phyloP scores from a whole-genome alignment of 2,329 filamentous ascomycete genomes.

The Cercospora sp. region DNA sequence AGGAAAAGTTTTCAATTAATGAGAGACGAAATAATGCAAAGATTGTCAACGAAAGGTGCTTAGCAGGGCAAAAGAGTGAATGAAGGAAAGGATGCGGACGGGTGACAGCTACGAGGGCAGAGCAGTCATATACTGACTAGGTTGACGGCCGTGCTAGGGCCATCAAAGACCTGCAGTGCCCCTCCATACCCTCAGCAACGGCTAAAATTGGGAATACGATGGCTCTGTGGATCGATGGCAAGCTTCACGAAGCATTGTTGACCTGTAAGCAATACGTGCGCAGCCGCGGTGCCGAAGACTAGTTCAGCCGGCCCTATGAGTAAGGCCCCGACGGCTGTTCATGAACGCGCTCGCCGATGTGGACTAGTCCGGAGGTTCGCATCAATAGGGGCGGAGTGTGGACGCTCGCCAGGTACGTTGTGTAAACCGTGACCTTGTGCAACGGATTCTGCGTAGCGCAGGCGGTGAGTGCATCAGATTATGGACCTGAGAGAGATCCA shows the following conservation, averaged over 20 bases:
- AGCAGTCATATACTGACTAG: neutral
- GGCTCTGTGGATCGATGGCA: conserved; percentile 3
- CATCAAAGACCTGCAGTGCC: neutral
- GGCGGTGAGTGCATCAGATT: neutral
- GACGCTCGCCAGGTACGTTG: neutral
- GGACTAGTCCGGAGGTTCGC: neutral
- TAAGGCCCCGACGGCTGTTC: neutral
- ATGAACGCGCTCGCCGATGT: neutral
- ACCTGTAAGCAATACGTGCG: conserved; percentile 9
- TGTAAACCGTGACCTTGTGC: neutral
- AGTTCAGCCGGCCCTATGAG: neutral
- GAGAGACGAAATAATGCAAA: conserved; percentile 18
- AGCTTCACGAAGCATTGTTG: neutral
- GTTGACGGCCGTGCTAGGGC: neutral
- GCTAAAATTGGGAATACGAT: conserved; percentile 3
- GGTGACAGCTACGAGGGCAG: neutral
- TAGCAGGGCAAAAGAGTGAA: neutral
- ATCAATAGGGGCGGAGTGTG: neutral
- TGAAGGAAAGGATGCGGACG: conserved; percentile 3
- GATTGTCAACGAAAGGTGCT: neutral
- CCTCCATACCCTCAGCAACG: neutral
- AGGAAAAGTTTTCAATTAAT: conserved; percentile 6
- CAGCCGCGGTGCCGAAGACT: neutral
- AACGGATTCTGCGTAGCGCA: neutral
- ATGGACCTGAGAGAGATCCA: neutral